Conservation (phyloP, 495 filamentous ascomycete genomes). For the Aspergillus olivimuriae region DNA sequence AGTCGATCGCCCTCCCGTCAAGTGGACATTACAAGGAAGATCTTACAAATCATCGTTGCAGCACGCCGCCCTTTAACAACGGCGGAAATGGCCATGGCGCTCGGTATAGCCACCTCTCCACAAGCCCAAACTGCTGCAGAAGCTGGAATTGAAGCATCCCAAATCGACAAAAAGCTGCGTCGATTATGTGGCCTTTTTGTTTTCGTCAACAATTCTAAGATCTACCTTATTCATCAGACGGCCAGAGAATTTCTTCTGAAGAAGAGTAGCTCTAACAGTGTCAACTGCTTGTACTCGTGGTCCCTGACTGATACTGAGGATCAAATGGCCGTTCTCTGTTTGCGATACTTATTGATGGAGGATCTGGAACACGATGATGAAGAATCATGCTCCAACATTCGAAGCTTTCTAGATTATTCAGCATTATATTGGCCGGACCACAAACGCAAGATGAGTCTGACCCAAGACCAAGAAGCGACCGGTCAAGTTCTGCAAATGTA, state of each 20-base stretch:
- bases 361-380: background rate
- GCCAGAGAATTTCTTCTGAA: constrained; percentile 1
- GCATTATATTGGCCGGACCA: no score
- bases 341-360: constrained; percentile 2
- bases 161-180: background rate
- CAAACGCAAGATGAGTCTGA: no score
- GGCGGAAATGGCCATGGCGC: constrained; percentile 32
- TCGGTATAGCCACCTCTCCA: constrained; percentile 18
- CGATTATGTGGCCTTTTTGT: constrained; percentile 1
- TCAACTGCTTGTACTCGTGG: no score
- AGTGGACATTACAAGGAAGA: constrained; percentile 10
- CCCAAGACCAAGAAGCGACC: no score
- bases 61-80: constrained; percentile 28
- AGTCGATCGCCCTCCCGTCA: constrained; percentile 8
- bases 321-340: constrained; percentile 1
- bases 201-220: constrained; percentile 2
- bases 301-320: background rate
- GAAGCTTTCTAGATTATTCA: no score
- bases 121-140: background rate
- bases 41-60: constrained; percentile 34
- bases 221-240: constrained; percentile 2
- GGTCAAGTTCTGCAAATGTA: no score
- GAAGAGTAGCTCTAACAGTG: no score
- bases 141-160: constrained; percentile 3
- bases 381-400: background rate